Conservation (phyloP, 1,139 yeast species). For the Nakaseomyces delphensis region DNA sequence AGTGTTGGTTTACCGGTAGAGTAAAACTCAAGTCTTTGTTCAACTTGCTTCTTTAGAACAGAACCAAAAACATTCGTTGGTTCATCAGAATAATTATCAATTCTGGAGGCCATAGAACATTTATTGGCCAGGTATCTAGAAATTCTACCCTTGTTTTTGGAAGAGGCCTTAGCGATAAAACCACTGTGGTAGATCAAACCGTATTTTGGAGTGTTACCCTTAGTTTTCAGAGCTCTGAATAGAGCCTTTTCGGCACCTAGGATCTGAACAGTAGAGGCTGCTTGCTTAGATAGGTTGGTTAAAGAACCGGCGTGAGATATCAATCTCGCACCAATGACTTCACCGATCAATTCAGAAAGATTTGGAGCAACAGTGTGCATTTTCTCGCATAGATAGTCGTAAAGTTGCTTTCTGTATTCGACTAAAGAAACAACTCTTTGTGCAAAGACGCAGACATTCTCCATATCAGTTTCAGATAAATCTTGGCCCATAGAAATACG, state of each 20-base stretch:
- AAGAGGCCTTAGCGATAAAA: constrained; percentile 90
- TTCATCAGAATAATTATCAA: constrained; percentile 88
- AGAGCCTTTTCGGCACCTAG: constrained; percentile 98
- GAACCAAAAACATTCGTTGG: constrained; percentile 83
- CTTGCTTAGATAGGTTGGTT: constrained; percentile 92
- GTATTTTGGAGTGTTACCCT: constrained; percentile 97
- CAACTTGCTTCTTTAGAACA: constrained; percentile 90
- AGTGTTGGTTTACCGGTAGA: constrained; percentile 95
- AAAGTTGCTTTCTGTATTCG: constrained; percentile 84
- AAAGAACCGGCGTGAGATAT: constrained; percentile 98
- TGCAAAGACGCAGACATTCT: constrained; percentile 83
- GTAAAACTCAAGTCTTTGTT: constrained; percentile 92
- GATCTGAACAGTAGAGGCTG: constrained; percentile 97
- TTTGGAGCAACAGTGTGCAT: constrained; percentile 99
- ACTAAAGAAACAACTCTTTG: constrained; percentile 89
- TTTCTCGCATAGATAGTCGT: constrained; percentile 81
- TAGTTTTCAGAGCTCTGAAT: constrained; percentile 96
- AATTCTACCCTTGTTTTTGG: constrained; percentile 97
- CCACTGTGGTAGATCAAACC: constrained; percentile 97
- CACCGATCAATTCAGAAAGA: constrained; percentile 92
- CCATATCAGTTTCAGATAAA: constrained; percentile 87
- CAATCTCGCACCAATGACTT: constrained; percentile 95
- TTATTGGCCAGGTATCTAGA: constrained; percentile 97
- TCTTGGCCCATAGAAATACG: constrained; percentile 99
- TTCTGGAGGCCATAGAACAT: constrained; percentile 97